Conservation (phyloP, 2,329 filamentous ascomycete species). For the Aspergillus intermedius region DNA sequence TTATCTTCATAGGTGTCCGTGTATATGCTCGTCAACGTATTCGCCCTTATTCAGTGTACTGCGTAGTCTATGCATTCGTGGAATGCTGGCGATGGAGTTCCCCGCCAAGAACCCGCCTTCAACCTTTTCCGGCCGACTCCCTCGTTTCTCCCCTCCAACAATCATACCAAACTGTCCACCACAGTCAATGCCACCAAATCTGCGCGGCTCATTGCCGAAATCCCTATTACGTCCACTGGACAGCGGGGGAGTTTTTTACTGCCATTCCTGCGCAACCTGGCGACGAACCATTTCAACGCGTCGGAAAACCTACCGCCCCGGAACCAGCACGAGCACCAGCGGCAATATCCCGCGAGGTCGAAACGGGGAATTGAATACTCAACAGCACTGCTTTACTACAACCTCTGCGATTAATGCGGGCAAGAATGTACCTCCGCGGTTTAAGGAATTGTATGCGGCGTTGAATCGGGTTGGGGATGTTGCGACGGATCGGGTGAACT, state of each 20-base stretch:
- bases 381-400: conserved; percentile 39
- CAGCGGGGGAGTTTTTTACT: conserved; percentile 26
- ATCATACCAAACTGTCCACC: conserved; percentile 4
- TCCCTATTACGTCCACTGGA: conserved; percentile 26
- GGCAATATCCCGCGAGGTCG: conserved; percentile 6
- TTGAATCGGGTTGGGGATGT: conserved; percentile 46
- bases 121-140: conserved; percentile 3
- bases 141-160: conserved; percentile 10
- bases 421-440: conserved; percentile 46
- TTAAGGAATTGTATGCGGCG: conserved; percentile 49
- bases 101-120: conserved; percentile 11
- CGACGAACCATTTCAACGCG: conserved; percentile 25
- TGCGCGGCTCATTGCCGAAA: conserved; percentile 30
- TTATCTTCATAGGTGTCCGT: too few relatives aligned
- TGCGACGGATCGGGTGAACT: conserved; percentile 51
- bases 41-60: not conserved
- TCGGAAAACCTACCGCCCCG: conserved; percentile 8
- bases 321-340: conserved; percentile 3
- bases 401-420: conserved; percentile 49
- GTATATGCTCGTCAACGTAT: too few relatives aligned
- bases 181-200: conserved; percentile 33
- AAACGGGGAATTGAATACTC: not conserved
- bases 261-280: conserved; percentile 37
- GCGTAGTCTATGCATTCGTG: not conserved
- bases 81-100: not conserved